Conservation (phyloP, 495 filamentous ascomycete species). For the Melanomma pulvis-pyrius region DNA sequence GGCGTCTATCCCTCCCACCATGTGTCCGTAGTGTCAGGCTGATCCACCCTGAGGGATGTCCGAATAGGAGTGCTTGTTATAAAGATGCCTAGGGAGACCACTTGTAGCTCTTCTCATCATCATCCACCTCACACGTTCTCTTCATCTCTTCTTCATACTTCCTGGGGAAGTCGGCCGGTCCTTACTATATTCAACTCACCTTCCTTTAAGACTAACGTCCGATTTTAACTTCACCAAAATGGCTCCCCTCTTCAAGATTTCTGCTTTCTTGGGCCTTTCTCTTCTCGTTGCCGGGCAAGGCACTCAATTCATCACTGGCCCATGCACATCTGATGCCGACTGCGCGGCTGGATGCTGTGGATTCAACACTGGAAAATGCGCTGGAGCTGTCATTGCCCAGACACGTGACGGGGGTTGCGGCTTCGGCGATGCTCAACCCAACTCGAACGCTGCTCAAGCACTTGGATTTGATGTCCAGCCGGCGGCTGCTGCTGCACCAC, state of each 20-base stretch:
- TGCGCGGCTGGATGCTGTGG: conserved; percentile 40
- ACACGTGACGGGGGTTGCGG: conserved; percentile 46
- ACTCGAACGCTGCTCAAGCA: conserved; percentile 37
- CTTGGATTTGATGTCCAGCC: conserved; percentile 10
- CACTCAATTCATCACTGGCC: conserved; percentile 42
- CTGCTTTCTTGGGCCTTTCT: conserved; percentile 22
- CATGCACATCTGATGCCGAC: conserved; percentile 39
- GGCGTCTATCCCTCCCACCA: conserved; percentile 9
- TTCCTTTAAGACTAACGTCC: conserved; percentile 5
- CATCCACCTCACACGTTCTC: conserved; percentile 9
- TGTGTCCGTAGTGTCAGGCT: conserved; percentile 24
- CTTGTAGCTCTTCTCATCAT: conserved; percentile 8
- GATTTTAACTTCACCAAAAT: conserved; percentile 10
- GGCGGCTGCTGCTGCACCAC: neutral
- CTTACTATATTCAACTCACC: conserved; percentile 17
- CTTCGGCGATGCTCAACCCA: conserved; percentile 41
- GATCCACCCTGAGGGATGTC: conserved; percentile 11
- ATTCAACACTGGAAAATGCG: conserved; percentile 41
- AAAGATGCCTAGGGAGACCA: conserved; percentile 4
- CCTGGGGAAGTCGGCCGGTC: conserved; percentile 31
- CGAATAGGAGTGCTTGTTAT: conserved; percentile 11
- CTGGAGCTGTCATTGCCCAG: conserved; percentile 42
- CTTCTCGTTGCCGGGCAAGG: conserved; percentile 31
- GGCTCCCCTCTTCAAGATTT: conserved; percentile 28
- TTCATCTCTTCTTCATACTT: conserved; percentile 15